These are phyloP conservation scores for Symbiodinium pilosum DNA, from an alignment of 73 alveolate species.

Conservation along the genomic window DNA sequence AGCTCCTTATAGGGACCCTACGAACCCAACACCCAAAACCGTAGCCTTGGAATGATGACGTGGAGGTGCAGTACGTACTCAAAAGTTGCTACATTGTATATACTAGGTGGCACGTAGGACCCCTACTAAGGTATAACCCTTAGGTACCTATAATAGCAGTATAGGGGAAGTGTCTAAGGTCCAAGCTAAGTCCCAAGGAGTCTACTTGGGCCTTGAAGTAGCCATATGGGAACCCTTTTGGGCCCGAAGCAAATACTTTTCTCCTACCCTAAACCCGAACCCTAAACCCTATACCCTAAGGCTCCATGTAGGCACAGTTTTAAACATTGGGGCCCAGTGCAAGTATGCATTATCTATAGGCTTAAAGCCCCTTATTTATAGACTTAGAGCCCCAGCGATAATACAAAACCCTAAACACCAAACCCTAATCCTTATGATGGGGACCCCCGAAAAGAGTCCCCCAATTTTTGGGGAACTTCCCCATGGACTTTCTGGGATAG, in stretches of 20 bases:
- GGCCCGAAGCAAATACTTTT: too few species aligned
- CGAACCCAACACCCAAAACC: too few species aligned
- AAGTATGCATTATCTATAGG: too few species aligned
- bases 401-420: neutral
- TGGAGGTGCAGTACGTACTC: neutral
- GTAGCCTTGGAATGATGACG: neutral
- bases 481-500: neutral
- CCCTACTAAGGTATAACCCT: too few species aligned
- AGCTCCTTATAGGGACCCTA: too few species aligned
- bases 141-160: neutral
- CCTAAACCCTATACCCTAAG: neutral
- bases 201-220: conserved; percentile 22
- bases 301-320: too few species aligned
- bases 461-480: neutral
- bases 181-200: neutral
- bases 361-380: too few species aligned
- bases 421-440: neutral
- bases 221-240: neutral
- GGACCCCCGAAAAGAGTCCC: too few species aligned
- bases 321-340: too few species aligned
- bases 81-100: too few species aligned
- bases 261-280: neutral
- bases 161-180: neutral
- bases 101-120: too few species aligned
- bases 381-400: too few species aligned